These are phyloP conservation scores for Aureobasidium namibiae DNA, from an alignment of 2,329 filamentous ascomycete genomes.

Conservation along the genomic window DNA sequence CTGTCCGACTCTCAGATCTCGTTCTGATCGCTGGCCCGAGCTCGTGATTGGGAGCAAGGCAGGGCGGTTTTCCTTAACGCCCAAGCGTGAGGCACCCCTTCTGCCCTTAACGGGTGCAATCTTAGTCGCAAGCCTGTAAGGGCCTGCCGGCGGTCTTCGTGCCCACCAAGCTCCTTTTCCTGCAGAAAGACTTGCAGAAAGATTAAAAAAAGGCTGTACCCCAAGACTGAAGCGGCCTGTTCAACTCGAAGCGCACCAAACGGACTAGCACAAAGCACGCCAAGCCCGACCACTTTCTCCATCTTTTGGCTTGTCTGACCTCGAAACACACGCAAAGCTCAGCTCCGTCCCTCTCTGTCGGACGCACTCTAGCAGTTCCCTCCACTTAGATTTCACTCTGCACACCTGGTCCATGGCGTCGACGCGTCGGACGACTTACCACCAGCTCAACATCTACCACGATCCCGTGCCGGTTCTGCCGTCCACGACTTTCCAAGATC, in stretches of 20 bases:
- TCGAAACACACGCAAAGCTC: constrained; percentile 6
- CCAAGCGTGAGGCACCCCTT: constrained; percentile 13
- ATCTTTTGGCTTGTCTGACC: neutral
- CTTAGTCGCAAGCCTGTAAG: constrained; percentile 11
- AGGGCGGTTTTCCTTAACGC: constrained; percentile 10
- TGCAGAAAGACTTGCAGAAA: constrained; percentile 11
- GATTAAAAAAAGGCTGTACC: constrained; percentile 12
- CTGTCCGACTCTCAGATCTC: constrained; percentile 7
- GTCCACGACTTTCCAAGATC: constrained; percentile 30
- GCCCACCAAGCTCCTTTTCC: constrained; percentile 11
- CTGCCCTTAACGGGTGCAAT: constrained; percentile 13
- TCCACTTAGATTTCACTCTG: neutral
- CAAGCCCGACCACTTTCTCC: constrained; percentile 8
- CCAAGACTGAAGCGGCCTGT: neutral
- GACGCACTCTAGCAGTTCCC: neutral
- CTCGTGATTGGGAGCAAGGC: constrained; percentile 10
- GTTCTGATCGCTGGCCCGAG: constrained; percentile 7
- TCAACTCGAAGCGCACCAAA: constrained; percentile 5
- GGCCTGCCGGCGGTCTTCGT: constrained; percentile 8
- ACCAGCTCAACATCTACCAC: constrained; percentile 51
- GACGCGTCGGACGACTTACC: constrained; percentile 46
- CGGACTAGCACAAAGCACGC: constrained; percentile 7
- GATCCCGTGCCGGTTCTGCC: constrained; percentile 36
- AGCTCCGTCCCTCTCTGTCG: neutral
- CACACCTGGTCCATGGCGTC: constrained; percentile 36